These are phyloP conservation scores for Coccomyxa sp. DNA, from an alignment of 139 green algal genomes.

Conservation along the genomic window DNA sequence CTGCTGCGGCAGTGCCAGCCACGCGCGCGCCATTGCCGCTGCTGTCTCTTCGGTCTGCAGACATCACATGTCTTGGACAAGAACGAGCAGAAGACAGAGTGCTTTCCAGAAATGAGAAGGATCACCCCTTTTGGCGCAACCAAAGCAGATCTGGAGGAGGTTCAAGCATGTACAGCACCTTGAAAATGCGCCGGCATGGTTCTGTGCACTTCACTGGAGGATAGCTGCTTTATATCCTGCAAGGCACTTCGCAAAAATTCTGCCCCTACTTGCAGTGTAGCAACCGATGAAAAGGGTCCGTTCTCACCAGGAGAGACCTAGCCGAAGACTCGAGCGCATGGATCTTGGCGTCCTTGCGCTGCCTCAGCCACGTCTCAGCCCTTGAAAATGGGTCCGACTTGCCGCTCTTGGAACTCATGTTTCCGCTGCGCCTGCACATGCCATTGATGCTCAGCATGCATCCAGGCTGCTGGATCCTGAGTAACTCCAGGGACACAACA, in stretches of 20 bases:
- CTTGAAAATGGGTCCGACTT: neutral
- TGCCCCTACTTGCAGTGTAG: too few species aligned
- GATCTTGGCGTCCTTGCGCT: constrained; percentile 11
- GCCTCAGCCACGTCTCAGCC: constrained; percentile 7
- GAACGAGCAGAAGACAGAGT: too few species aligned
- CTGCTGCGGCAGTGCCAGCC: constrained; percentile 20
- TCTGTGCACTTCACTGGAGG: too few species aligned
- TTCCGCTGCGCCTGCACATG: constrained; percentile 27
- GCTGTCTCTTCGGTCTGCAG: constrained; percentile 26
- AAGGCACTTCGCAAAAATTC: too few species aligned
- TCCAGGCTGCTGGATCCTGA: neutral
- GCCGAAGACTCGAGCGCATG: neutral
- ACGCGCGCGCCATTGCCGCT: constrained; percentile 28
- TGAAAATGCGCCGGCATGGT: too few species aligned
- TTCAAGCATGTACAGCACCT: too few species aligned
- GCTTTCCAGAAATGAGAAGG: too few species aligned
- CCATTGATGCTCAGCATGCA: neutral
- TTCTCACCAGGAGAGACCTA: too few species aligned
- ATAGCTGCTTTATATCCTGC: too few species aligned
- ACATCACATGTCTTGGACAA: neutral
- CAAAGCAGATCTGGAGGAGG: too few species aligned
- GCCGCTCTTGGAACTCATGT: constrained; percentile 24
- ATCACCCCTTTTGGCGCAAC: too few species aligned
- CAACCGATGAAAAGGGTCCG: too few species aligned
- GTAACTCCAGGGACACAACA: neutral